These are phyloP conservation scores for Fraxinus cuspidata DNA, from an alignment of 257 asterid genomes.

Conservation along the genomic window DNA sequence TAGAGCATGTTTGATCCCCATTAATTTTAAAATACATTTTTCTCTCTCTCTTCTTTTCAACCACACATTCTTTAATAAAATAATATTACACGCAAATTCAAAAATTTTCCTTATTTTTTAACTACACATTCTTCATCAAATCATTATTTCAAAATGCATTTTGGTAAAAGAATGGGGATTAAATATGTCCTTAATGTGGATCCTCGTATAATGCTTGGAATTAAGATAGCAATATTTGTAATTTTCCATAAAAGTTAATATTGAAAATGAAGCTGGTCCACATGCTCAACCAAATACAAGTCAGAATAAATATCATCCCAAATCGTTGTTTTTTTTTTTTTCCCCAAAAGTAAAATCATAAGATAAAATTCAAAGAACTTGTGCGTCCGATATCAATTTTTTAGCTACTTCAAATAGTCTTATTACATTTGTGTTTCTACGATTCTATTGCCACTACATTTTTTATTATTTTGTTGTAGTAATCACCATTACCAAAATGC, in stretches of 20 bases:
- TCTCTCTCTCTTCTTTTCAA: too few relatives aligned
- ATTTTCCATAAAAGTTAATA: neutral
- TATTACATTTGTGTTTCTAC: neutral
- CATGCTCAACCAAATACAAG: neutral
- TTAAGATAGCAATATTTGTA: neutral
- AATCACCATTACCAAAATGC: neutral
- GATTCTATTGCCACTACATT: neutral
- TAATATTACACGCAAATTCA: too few relatives aligned
- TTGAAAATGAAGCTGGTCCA: neutral
- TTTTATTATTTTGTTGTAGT: neutral
- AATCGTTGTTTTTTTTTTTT: too few relatives aligned
- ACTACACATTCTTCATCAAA: too few relatives aligned
- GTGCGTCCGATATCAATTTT: neutral
- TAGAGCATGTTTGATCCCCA: too few relatives aligned
- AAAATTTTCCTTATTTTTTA: too few relatives aligned
- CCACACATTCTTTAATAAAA: too few relatives aligned
- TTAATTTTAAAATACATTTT: too few relatives aligned
- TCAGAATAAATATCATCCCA: neutral
- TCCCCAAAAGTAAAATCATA: too few relatives aligned
- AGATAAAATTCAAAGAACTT: neutral
- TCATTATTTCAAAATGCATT: too few relatives aligned
- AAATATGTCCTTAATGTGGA: too few relatives aligned
- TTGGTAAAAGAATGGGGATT: too few relatives aligned
- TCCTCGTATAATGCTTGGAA: neutral
- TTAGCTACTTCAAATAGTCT: neutral